Conservation (phyloP, 169 alveolate genomes). For the Toxoplasma gondii region DNA sequence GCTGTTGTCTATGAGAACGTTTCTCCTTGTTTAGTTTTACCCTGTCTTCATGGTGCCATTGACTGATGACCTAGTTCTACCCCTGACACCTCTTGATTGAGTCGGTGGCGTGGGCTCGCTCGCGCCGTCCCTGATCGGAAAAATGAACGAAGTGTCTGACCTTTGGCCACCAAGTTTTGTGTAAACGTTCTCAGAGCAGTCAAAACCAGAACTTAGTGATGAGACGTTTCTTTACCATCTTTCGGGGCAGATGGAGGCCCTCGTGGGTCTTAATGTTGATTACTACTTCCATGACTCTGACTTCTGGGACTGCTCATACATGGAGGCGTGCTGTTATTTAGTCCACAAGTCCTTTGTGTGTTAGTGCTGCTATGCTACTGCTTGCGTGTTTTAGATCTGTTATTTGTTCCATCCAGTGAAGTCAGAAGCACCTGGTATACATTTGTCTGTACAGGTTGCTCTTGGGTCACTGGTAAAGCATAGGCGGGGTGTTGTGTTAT, state of each 20-base stretch:
- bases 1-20: no score
- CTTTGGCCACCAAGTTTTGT: neutral
- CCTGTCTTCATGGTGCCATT: neutral
- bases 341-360: no score
- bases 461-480: constrained; percentile 42
- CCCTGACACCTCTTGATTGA: constrained; percentile 46
- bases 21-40: no score
- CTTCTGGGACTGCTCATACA: neutral
- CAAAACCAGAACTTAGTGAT: neutral
- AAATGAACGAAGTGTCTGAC: neutral
- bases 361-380: neutral
- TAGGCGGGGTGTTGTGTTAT: neutral
- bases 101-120: neutral
- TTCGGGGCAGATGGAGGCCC: constrained; percentile 44
- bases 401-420: constrained; percentile 1
- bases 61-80: neutral
- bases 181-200: neutral
- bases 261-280: neutral
- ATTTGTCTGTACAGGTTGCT: constrained; percentile 1
- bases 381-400: neutral
- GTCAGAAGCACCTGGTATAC: constrained; percentile 37
- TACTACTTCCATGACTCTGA: constrained; percentile 36
- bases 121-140: constrained; percentile 34
- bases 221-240: constrained; percentile 22
- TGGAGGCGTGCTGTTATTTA: no score